Conservation (phyloP, 225 moss, liverwort and hornwort species). For the Neckera pumila region DNA sequence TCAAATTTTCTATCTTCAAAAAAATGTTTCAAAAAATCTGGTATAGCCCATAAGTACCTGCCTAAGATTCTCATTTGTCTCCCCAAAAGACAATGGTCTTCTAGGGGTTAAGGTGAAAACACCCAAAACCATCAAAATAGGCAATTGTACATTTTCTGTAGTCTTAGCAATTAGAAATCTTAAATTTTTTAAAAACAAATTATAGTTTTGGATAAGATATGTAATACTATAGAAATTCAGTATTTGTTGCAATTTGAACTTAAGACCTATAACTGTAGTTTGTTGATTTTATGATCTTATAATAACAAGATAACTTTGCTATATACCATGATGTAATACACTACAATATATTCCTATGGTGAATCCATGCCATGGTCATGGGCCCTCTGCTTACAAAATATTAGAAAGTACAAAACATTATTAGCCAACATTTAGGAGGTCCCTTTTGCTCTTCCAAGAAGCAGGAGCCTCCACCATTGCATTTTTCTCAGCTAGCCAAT, state of each 20-base stretch:
- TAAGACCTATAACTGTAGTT: not conserved
- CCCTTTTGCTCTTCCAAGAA: no score
- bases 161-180: not conserved
- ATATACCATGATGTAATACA: not conserved
- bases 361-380: accelerated
- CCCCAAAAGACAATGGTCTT: no score
- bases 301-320: not conserved
- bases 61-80: no score
- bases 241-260: not conserved
- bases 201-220: not conserved
- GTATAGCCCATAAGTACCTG: no score
- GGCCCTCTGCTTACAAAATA: no score
- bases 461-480: no score
- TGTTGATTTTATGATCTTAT: not conserved
- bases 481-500: accelerated
- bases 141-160: no score
- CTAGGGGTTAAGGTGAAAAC: no score
- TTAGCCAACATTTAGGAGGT: accelerated
- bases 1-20: no score
- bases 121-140: not conserved
- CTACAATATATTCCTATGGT: not conserved
- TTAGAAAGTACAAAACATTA: no score
- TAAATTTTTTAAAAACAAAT: not conserved
- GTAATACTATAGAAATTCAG: not conserved
- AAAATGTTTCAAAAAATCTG: no score